Evolutionary conservation across 2,329 filamentous ascomycete genomes (phyloP).

Genomic region (Cladophialophora exuberans): DNA sequence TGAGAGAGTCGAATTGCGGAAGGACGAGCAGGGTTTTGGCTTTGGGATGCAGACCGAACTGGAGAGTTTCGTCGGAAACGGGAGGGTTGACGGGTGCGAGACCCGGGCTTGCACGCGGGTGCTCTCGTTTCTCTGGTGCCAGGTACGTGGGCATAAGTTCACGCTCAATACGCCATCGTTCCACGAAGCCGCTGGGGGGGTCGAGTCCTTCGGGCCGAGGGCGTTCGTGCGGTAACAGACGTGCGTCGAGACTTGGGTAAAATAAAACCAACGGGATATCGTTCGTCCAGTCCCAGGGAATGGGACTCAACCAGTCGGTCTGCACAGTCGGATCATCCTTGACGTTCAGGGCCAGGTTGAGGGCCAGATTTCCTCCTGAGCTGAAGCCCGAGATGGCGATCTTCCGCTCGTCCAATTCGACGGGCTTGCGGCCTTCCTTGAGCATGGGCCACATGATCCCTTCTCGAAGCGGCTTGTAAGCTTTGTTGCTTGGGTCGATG

Average conservation of each 20-base stretch:
- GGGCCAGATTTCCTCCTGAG: conserved; percentile 52
- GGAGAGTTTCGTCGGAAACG: neutral
- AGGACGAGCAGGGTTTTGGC: conserved; percentile 32
- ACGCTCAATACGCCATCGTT: conserved; percentile 28
- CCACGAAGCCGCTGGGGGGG: conserved; percentile 26
- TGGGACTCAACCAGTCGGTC: conserved; percentile 25
- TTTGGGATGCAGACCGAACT: conserved; percentile 30
- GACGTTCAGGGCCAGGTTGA: conserved; percentile 35
- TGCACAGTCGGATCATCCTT: conserved; percentile 26
- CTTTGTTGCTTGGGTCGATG: conserved; percentile 36
- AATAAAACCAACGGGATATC: conserved; percentile 33
- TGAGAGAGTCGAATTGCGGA: conserved; percentile 32
- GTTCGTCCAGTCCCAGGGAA: conserved; percentile 23
- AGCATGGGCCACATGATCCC: conserved; percentile 26
- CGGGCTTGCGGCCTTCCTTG: conserved; percentile 18
- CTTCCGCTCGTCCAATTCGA: conserved; percentile 40
- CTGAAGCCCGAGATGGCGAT: conserved; percentile 51
- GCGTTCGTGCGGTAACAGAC: conserved; percentile 31
- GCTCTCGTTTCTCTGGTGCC: conserved; percentile 15
- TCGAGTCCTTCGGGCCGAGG: conserved; percentile 29
- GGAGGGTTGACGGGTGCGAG: conserved; percentile 24
- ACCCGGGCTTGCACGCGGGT: conserved; percentile 31
- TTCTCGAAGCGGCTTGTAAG: conserved; percentile 25
- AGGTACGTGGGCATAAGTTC: conserved; percentile 35
- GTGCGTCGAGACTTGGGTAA: conserved; percentile 32